These are phyloP conservation scores for Vitis riparia DNA, from an alignment of 164 flowering plant species.

Conservation along the genomic window DNA sequence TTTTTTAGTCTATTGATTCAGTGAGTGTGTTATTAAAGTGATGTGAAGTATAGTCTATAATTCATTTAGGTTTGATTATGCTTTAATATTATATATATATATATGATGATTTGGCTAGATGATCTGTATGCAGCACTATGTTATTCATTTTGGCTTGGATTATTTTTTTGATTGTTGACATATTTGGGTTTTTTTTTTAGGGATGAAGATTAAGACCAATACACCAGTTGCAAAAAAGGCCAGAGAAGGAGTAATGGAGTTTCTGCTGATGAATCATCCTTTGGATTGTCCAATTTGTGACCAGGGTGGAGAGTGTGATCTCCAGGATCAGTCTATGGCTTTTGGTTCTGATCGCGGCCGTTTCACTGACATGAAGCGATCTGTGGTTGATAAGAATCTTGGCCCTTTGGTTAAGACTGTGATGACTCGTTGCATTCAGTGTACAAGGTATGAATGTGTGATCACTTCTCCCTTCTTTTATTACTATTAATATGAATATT, in stretches of 20 bases:
- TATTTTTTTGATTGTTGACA: background rate
- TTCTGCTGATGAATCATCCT: constrained; percentile 97
- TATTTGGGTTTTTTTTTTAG: constrained; percentile 27
- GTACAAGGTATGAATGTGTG: constrained; percentile 68
- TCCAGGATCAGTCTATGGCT: constrained; percentile 99
- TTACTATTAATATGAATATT: background rate
- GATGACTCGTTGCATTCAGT: constrained; percentile 99
- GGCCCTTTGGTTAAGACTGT: constrained; percentile 99
- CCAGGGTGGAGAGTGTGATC: constrained; percentile 99
- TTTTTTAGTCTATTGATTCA: too few relatives aligned
- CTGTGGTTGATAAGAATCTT: constrained; percentile 96
- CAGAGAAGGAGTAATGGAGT: constrained; percentile 99
- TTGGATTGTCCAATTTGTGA: constrained; percentile 99
- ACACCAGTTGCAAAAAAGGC: constrained; percentile 97
- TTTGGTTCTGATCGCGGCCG: constrained; percentile 99
- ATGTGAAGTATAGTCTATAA: background rate
- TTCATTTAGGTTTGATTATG: background rate
- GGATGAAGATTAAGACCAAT: constrained; percentile 98
- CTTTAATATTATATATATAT: too few relatives aligned
- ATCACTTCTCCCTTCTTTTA: background rate
- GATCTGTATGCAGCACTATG: too few relatives aligned
- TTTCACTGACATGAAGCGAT: constrained; percentile 96
- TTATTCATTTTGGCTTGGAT: too few relatives aligned
- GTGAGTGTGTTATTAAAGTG: background rate
- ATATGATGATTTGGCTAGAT: too few relatives aligned